Evolutionary conservation across 345 rosid species (phyloP).

Genomic region (Atalantia buxifolia): DNA sequence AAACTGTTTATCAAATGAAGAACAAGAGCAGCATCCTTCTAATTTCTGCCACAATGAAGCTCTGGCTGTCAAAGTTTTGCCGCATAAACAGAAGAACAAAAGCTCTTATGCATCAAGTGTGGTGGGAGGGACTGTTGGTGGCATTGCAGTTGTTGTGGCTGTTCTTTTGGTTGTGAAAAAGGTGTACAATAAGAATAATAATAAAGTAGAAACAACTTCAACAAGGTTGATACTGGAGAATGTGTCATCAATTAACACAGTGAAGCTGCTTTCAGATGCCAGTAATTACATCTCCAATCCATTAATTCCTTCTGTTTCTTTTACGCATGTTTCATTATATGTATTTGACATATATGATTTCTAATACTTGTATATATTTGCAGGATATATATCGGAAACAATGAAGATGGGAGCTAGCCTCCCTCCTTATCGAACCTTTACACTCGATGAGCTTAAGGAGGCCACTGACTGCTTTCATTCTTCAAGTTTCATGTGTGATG

Average conservation of each 20-base stretch:
- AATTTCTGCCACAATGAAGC: conserved; percentile 53
- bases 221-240: conserved; percentile 33
- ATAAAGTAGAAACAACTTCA: conserved; percentile 10
- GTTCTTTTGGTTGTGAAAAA: conserved; percentile 28
- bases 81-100: conserved; percentile 24
- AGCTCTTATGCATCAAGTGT: conserved; percentile 27
- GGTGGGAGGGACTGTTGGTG: conserved; percentile 45
- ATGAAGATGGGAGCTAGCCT: conserved; percentile 66
- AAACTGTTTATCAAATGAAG: conserved; percentile 46
- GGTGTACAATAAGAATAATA: not conserved
- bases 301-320: not conserved
- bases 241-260: conserved; percentile 28
- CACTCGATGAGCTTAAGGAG: conserved; percentile 61
- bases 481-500: conserved; percentile 27
- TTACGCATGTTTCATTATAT: not conserved
- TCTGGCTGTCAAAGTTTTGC: conserved; percentile 49
- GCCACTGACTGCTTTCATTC: conserved; percentile 46
- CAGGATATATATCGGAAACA: conserved; percentile 59
- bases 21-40: conserved; percentile 43
- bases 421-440: conserved; percentile 48
- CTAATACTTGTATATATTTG: not conserved
- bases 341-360: not conserved
- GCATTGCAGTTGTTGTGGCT: conserved; percentile 26
- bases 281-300: conserved; percentile 32
- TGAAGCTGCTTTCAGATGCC: conserved; percentile 64